These are phyloP conservation scores for Diaporthe eres DNA, from an alignment of 2,329 filamentous ascomycete genomes.

Conservation along the genomic window DNA sequence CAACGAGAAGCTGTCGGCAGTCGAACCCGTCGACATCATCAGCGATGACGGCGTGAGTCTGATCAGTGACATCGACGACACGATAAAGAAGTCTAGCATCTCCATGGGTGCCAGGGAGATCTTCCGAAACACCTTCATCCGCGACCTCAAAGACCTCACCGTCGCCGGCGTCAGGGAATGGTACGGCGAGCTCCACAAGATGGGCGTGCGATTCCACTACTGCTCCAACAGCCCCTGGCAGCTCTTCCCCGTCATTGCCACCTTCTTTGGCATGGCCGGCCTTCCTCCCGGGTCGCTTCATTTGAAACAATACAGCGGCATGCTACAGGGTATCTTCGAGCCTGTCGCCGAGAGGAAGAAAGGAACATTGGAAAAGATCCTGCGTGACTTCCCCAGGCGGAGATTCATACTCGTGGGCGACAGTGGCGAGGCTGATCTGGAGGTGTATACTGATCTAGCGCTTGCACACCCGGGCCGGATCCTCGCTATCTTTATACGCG, in stretches of 20 bases:
- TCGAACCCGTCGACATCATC: conserved; percentile 82
- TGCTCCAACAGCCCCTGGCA: conserved; percentile 99
- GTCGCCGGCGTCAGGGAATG: conserved; percentile 91
- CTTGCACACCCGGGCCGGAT: conserved; percentile 86
- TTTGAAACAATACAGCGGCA: conserved; percentile 95
- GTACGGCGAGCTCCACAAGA: conserved; percentile 82
- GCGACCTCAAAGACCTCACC: conserved; percentile 84
- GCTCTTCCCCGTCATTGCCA: conserved; percentile 89
- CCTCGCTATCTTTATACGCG: conserved; percentile 91
- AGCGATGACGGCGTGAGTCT: conserved; percentile 87
- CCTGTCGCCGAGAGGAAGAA: conserved; percentile 96
- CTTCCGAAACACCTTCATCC: conserved; percentile 95
- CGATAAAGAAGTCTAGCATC: conserved; percentile 95
- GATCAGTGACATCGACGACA: conserved; percentile 98
- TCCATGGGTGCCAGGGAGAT: conserved; percentile 90
- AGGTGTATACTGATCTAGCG: conserved; percentile 96
- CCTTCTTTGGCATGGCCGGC: conserved; percentile 84
- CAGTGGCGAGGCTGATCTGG: conserved; percentile 95
- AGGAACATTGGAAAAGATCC: conserved; percentile 85
- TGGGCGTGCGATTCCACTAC: conserved; percentile 93
- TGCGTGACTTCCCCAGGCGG: conserved; percentile 89
- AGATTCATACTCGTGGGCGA: conserved; percentile 95
- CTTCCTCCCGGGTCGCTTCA: conserved; percentile 93
- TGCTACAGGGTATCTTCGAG: conserved; percentile 98
- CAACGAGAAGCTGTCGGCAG: conserved; percentile 86